Base-by-base conservation (phyloP, 2,329 filamentous ascomycete genomes). In the Alternaria sp. region DNA sequence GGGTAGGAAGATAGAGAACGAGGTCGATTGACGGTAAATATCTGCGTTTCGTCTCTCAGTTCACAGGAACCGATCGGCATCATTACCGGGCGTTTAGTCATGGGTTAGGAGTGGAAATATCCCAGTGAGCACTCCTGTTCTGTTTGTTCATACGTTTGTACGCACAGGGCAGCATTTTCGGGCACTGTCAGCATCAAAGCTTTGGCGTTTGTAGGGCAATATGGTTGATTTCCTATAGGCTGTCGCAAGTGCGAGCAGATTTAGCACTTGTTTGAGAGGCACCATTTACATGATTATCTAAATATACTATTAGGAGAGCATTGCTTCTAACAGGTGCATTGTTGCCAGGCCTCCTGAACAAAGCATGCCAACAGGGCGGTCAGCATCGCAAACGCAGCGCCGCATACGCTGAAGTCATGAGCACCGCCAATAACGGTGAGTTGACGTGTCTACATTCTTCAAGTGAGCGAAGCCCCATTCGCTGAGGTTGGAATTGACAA, bases 1-100 rank as follows among this genome's bases (percentile, higher is more conserved):
- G 73, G 87, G 85, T 12, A 64, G 71, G 44, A 68, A 71, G 32
- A 69, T 77, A 65, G 61, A 65, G 57, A 60, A 66, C 57, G 54
- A 69, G n/a, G 62, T 55, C 9, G 61, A 55, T 58, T 61, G 52
- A 55, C 30, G 17, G n/a, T 21, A 3, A 46, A 45, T 26, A 55
- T 32, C 45, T 8, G 36, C 4, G 8, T 17, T 43, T 47, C 21
- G 15, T n/a, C 46, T 62, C 55, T 32, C 44, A 40, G 23, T 56
- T 45, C 54, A 23, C 51, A 49, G 11, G 25, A 36, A 56, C 54
- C 40, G 40, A 58, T 45, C 19, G 57, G 58, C 54, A 62, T 62
- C 62, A 54, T 68, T 60, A 57, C 61, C 46, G 46, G 66, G 68
- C 68, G 70, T 73, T 71, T 54, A 59, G 47, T 62, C 64, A 64